Evolutionary conservation across 2,329 filamentous ascomycete species (phyloP).

Genomic region (Colletotrichum eleusines): DNA sequence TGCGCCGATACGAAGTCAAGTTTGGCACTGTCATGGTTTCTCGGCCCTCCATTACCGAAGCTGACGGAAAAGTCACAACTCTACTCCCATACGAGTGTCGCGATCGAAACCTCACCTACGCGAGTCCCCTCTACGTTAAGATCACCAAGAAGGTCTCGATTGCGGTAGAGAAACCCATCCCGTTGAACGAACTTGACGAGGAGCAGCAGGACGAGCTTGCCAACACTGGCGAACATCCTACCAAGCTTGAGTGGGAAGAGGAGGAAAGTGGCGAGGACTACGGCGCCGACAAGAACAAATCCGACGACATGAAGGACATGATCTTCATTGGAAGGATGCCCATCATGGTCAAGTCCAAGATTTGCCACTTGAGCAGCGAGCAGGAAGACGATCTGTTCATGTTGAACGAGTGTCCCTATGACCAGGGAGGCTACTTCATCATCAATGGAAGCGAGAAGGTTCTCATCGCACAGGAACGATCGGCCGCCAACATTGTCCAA

Average conservation of each 20-base stretch:
- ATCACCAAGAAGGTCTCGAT: conserved; percentile 88
- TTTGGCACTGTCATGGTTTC: conserved; percentile 92
- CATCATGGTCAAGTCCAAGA: conserved; percentile 97
- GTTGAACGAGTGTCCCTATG: conserved; percentile 97
- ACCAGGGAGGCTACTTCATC: conserved; percentile 98
- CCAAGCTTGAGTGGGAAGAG: conserved; percentile 70
- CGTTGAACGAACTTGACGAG: conserved; percentile 75
- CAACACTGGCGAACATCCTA: conserved; percentile 68
- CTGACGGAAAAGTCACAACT: conserved; percentile 86
- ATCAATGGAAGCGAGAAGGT: conserved; percentile 99
- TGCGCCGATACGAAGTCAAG: conserved; percentile 94
- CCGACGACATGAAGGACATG: conserved; percentile 72
- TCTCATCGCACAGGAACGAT: conserved; percentile 95
- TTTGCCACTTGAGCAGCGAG: conserved; percentile 88
- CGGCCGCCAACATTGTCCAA: conserved; percentile 97
- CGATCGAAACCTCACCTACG: conserved; percentile 94
- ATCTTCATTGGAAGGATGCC: conserved; percentile 96
- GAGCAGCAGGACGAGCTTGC: conserved; percentile 69
- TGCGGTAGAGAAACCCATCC: conserved; percentile 80
- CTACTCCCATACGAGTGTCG: conserved; percentile 95
- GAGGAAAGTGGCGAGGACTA: conserved; percentile 65
- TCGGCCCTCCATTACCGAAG: conserved; percentile 91
- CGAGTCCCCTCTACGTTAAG: conserved; percentile 89
- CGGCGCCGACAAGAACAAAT: conserved; percentile 64
- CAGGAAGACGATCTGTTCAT: conserved; percentile 88